Base-by-base conservation (phyloP, 2,329 filamentous ascomycete species). In the Calcarisporium arbuscula region DNA sequence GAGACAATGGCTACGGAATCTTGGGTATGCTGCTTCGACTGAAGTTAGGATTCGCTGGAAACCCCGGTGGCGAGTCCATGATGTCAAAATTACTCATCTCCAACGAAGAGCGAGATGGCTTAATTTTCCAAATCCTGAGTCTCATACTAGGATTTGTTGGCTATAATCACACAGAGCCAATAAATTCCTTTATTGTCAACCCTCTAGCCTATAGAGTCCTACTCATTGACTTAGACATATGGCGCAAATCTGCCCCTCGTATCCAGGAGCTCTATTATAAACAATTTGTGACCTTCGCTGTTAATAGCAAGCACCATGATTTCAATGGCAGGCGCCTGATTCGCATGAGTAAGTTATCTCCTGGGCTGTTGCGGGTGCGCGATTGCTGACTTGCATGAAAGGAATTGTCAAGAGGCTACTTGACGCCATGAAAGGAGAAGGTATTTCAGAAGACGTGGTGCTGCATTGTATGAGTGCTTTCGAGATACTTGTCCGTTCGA, bases 171-270 rank as follows among this genome's bases (percentile, higher is more conserved):
- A 65, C 74, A n/a, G 72, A 80, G 21, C 85, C 88, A 1, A 77
- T 87, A 38, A 82, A 90, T 38, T 95, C 90, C 2, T 85, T 95
- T 49, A 94, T 98, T 53, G 85, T 94, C 47, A 98, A 98, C 49
- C 90, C 92, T 0, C 71, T 98, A 42, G 92, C 90, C 5, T 98
- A 96, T 59, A 81, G 92, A 29, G 82, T 95, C 21, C 68, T 98
- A 14, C 70, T 98, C 19, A 85, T 96, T 35, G 92, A 98, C 58
- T 77, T 94, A 45, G 90, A 95, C 50, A 83, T 90, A 15, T 98
- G 92, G 92, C 77, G 90, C 44, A 81, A 78, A 58, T 85, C 84
- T 16, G 81, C 85, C 21, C 56, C 77, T 5, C 72, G 80, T 14
- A 85, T 89, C 0, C 87, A 95, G 52, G 81, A 84, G 48, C 68